phyloP scores from a whole-genome alignment of 768 basidiomycete genomes.

The Leccinum truebloodii region DNA sequence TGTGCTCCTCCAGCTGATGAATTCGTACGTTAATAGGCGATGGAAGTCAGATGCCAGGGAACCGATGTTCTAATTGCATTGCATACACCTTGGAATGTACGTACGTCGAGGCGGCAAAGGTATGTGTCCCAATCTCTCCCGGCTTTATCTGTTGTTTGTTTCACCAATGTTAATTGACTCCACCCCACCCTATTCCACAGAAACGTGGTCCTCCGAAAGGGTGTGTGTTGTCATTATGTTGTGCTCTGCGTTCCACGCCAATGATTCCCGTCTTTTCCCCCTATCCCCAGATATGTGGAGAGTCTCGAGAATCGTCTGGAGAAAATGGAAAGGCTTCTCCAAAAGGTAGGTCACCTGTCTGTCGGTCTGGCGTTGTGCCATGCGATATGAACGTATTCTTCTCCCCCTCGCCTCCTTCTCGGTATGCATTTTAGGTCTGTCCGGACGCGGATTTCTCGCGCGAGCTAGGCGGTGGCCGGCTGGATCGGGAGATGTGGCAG shows the following conservation, averaged over 20 bases:
- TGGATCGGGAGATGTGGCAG: conserved; percentile 42
- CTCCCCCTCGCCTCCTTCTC: background rate
- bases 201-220: conserved; percentile 44
- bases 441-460: conserved; percentile 63
- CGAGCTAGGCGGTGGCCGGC: conserved; percentile 48
- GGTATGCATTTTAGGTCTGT: conserved; percentile 47
- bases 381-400: background rate
- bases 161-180: background rate
- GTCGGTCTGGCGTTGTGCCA: conserved; percentile 3
- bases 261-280: background rate
- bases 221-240: conserved; percentile 15
- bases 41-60: conserved; percentile 57
- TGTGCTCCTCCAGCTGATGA: background rate
- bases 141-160: background rate
- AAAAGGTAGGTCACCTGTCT: conserved; percentile 38
- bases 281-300: conserved; percentile 53
- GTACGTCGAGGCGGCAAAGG: conserved; percentile 58
- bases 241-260: background rate
- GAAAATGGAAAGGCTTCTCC: conserved; percentile 63
- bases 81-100: conserved; percentile 50
- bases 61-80: conserved; percentile 58
- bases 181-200: conserved; percentile 16
- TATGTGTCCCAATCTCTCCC: conserved; percentile 18
- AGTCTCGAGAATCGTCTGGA: conserved; percentile 60
- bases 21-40: conserved; percentile 43